Conservation (phyloP, 768 basidiomycete species). For the Pleurotus sapidus region DNA sequence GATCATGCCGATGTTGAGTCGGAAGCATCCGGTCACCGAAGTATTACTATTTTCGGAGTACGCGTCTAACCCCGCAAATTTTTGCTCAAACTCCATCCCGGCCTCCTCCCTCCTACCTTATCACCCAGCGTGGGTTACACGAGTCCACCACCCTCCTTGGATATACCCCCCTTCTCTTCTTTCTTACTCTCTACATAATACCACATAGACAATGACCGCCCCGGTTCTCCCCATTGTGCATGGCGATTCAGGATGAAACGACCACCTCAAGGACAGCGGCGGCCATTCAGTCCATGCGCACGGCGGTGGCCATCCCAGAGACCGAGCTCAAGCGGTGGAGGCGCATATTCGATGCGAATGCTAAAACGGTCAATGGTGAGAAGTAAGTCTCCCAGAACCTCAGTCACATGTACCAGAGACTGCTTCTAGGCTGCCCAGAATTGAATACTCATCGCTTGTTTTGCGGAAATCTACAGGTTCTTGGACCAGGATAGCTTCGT, state of each 20-base stretch:
- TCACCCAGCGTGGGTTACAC: conserved; percentile 9
- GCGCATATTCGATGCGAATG: conserved; percentile 81
- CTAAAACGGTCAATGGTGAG: conserved; percentile 73
- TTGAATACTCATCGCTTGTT: conserved; percentile 6
- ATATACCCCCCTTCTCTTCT: conserved; percentile 22
- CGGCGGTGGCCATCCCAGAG: conserved; percentile 70
- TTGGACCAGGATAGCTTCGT: conserved; percentile 88
- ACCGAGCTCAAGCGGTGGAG: conserved; percentile 87
- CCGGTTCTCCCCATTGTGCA: conserved; percentile 48
- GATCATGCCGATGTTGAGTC: conserved; percentile 4
- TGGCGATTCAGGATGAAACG: conserved; percentile 46
- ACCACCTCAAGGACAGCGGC: conserved; percentile 45
- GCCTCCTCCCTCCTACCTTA: conserved; percentile 3
- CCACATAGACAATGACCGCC: conserved; percentile 30
- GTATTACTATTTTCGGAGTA: conserved; percentile 8
- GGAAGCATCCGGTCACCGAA: conserved; percentile 5
- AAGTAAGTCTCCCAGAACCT: conserved; percentile 57
- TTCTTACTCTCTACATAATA: conserved; percentile 25
- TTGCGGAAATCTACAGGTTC: conserved; percentile 48
- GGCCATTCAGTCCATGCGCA: conserved; percentile 64
- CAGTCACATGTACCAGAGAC: conserved; percentile 16
- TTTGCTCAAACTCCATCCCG: conserved; percentile 8
- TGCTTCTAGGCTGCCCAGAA: neutral
- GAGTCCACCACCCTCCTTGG: conserved; percentile 11
- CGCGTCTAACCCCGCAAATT: conserved; percentile 9